These are phyloP conservation scores for Citrus medica DNA, from an alignment of 345 rosid species.

Conservation along the genomic window DNA sequence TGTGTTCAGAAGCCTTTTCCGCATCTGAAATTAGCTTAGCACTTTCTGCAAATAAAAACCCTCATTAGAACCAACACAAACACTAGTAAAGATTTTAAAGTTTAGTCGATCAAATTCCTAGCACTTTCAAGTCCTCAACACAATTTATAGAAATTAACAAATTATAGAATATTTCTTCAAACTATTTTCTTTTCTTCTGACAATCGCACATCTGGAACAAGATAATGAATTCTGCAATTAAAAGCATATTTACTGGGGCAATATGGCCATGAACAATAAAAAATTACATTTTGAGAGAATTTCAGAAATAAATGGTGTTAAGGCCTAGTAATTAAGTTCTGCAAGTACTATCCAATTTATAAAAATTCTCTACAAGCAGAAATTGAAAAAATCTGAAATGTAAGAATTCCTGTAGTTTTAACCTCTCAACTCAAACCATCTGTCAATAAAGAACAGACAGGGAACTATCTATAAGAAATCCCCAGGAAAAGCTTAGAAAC, in stretches of 20 bases:
- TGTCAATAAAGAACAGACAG: too few species aligned
- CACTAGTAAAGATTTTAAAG: too few species aligned
- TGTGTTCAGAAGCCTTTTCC: slow-evolving; percentile 49
- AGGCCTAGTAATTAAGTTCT: not conserved
- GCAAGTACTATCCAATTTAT: not conserved
- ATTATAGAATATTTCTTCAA: not conserved
- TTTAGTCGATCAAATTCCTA: too few species aligned
- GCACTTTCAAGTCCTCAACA: too few species aligned
- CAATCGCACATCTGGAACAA: not conserved
- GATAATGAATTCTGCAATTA: not conserved
- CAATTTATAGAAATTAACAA: not conserved
- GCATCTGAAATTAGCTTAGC: slow-evolving; percentile 56
- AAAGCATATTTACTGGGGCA: too few species aligned
- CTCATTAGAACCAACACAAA: not conserved
- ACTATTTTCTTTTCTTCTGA: not conserved
- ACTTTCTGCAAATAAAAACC: slow-evolving; percentile 41
- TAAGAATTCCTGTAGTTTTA: not conserved
- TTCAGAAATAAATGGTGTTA: not conserved
- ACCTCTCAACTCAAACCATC: too few species aligned
- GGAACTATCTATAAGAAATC: too few species aligned
- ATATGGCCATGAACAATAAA: not conserved
- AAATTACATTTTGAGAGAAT: not conserved
- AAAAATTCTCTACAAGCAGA: not conserved
- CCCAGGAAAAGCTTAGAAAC: too few species aligned
- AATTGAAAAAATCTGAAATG: not conserved